phyloP scores from a whole-genome alignment of 345 rosid genomes.

The Pseudoturritis turrita region DNA sequence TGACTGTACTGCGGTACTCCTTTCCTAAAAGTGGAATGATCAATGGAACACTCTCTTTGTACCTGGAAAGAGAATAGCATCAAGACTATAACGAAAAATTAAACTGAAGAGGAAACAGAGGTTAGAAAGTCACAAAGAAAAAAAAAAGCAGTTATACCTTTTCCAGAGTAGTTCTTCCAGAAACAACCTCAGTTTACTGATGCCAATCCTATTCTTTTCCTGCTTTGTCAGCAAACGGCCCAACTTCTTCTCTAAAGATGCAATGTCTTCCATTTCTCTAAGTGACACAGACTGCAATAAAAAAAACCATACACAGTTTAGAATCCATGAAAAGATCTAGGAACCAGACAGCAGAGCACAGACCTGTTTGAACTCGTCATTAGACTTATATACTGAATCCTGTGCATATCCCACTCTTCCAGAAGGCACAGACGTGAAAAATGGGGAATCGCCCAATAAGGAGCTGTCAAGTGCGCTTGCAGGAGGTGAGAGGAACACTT shows the following conservation, averaged over 20 bases:
- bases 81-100: neutral
- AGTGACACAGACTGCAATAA: constrained; percentile 54
- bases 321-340: constrained; percentile 1
- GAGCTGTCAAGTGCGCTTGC: constrained; percentile 80
- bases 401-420: constrained; percentile 84
- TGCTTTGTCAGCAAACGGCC: constrained; percentile 67
- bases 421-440: constrained; percentile 95
- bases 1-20: constrained; percentile 60
- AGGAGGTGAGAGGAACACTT: constrained; percentile 91
- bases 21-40: constrained; percentile 90
- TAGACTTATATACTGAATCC: constrained; percentile 69
- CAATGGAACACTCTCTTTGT: constrained; percentile 82
- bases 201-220: constrained; percentile 82
- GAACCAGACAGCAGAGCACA: constrained; percentile 14
- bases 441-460: constrained; percentile 80
- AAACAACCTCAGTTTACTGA: constrained; percentile 80
- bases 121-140: constrained; percentile 1
- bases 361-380: constrained; percentile 93
- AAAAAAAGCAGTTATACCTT: constrained; percentile 40
- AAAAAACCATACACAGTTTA: neutral
- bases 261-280: constrained; percentile 69
- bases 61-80: constrained; percentile 46
- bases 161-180: constrained; percentile 83
- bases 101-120: neutral
- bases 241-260: constrained; percentile 74